Evolutionary conservation across 371 early-diverging fungal species (phyloP).

Genomic region (Mycotypha africana): DNA sequence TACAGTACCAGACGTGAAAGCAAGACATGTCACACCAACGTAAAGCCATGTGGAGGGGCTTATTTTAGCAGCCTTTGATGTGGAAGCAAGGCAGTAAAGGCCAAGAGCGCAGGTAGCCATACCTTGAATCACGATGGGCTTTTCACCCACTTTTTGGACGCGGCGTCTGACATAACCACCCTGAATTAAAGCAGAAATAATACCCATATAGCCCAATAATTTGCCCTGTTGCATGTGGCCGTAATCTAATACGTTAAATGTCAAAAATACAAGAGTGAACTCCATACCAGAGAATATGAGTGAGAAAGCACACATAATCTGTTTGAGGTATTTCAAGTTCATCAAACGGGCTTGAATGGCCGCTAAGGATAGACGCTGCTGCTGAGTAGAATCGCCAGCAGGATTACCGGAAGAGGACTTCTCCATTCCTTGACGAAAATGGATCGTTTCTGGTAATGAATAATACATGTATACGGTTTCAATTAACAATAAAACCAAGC

Average conservation of each 20-base stretch:
- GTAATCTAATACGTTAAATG: slow-evolving; percentile 85
- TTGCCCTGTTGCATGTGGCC: slow-evolving; percentile 87
- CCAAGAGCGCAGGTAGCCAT: slow-evolving; percentile 69
- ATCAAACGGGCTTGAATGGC: slow-evolving; percentile 23
- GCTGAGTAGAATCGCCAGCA: not conserved
- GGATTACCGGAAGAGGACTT: not conserved
- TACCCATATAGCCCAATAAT: slow-evolving; percentile 84
- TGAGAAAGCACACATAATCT: slow-evolving; percentile 79
- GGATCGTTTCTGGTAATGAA: slow-evolving; percentile 78
- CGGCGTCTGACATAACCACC: slow-evolving; percentile 89
- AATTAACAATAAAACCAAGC: slow-evolving; percentile 68
- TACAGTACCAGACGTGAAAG: slow-evolving; percentile 91
- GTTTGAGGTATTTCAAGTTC: slow-evolving; percentile 50
- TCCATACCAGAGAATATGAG: slow-evolving; percentile 97
- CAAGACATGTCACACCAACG: slow-evolving; percentile 70
- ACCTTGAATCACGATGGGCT: slow-evolving; percentile 71
- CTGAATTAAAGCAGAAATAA: slow-evolving; percentile 83
- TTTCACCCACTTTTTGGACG: slow-evolving; percentile 66
- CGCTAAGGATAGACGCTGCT: not conserved
- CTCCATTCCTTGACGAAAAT: slow-evolving; percentile 5
- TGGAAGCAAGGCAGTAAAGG: slow-evolving; percentile 55
- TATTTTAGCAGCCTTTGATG: slow-evolving; percentile 19
- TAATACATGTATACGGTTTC: slow-evolving; percentile 75
- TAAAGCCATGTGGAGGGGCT: slow-evolving; percentile 18
- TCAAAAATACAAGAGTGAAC: slow-evolving; percentile 94